These are phyloP conservation scores for Thamnidium elegans DNA, from an alignment of 192 early-diverging fungal genomes.

Conservation along the genomic window DNA sequence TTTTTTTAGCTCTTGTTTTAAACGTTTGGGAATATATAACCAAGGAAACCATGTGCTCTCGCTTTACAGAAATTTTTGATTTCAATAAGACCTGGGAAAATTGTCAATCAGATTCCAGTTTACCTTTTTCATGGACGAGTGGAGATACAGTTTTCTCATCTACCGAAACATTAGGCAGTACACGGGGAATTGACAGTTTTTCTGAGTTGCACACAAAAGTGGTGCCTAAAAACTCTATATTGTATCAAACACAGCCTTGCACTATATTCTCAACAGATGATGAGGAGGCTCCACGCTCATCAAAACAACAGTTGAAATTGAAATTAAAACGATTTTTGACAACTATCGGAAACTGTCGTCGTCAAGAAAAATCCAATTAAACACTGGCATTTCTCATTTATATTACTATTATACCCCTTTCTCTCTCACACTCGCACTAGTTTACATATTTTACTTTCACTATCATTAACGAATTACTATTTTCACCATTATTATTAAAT, in stretches of 20 bases:
- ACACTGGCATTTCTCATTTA: background rate
- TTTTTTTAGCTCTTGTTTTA: too few relatives aligned
- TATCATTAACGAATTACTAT: too few relatives aligned
- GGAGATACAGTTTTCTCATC: background rate
- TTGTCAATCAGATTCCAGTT: background rate
- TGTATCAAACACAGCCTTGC: background rate
- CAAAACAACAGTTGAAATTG: background rate
- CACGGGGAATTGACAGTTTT: background rate
- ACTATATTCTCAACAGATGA: background rate
- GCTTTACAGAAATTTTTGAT: constrained; percentile 16
- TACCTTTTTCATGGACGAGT: background rate
- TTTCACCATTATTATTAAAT: too few relatives aligned
- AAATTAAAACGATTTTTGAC: constrained; percentile 8
- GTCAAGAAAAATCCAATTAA: constrained; percentile 2
- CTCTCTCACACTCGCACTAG: background rate
- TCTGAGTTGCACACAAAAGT: too few relatives aligned
- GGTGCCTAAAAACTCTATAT: background rate
- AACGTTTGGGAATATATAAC: too few relatives aligned
- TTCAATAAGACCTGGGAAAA: constrained; percentile 2
- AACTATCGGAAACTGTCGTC: background rate
- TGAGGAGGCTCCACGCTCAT: background rate
- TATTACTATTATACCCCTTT: background rate
- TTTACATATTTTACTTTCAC: too few relatives aligned
- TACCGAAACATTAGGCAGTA: constrained; percentile 2
- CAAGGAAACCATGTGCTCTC: background rate